These are phyloP conservation scores for Vaccinium vitisidaea DNA, from an alignment of 148 eudicot genomes.

Conservation along the genomic window DNA sequence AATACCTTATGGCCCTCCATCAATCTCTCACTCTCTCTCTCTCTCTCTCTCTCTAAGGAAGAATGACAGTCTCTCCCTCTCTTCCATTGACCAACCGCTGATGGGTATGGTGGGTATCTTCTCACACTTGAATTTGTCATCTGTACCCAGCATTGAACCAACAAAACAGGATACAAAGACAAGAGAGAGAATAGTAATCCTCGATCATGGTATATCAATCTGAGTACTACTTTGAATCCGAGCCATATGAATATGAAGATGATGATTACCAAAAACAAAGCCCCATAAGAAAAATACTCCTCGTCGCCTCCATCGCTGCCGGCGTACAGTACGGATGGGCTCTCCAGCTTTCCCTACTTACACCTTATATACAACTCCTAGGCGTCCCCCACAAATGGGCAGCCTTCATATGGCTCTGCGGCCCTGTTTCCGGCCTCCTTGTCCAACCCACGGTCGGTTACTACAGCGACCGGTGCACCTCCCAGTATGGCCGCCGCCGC, in stretches of 20 bases:
- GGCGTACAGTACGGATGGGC: no score
- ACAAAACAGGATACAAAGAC: background rate
- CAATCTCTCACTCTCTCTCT: background rate
- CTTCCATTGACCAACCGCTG: background rate
- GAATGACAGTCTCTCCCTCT: background rate
- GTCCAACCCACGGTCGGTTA: no score
- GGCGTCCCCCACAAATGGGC: no score
- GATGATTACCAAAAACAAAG: background rate
- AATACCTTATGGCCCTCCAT: background rate
- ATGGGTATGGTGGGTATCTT: background rate
- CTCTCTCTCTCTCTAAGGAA: background rate
- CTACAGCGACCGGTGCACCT: no score
- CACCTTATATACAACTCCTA: no score
- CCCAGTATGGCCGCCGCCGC: no score
- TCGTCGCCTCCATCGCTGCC: no score
- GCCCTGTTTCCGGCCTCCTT: no score
- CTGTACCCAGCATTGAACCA: background rate
- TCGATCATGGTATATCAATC: constrained; percentile 4
- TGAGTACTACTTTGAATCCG: background rate
- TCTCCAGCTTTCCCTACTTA: no score
- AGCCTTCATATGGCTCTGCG: no score
- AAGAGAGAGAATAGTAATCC: background rate
- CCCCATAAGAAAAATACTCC: no score
- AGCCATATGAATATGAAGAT: background rate
- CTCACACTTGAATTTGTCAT: background rate